Percentiles rank a stretch among this genome's conserved stretches.
Evolutionary conservation across 768 basidiomycete species (phyloP).

Genomic region (Pisolithus tinctorius): DNA sequence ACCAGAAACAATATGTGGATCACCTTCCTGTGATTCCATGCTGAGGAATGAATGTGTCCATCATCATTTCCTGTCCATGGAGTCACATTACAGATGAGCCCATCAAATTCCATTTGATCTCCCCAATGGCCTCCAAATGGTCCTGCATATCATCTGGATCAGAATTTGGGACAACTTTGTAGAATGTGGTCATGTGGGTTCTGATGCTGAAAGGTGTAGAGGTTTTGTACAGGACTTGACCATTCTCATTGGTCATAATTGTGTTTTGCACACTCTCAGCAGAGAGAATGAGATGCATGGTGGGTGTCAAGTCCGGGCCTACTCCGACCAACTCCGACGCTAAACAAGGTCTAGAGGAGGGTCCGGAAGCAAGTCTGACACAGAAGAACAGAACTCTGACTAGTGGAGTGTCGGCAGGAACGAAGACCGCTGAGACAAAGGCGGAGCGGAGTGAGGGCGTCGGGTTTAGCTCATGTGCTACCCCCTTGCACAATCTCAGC

Average conservation of each 20-base stretch:
- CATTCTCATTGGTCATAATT: conserved; percentile 15
- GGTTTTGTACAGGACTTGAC: conserved; percentile 26
- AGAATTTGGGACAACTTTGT: conserved; percentile 19
- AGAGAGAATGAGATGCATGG: conserved; percentile 21
- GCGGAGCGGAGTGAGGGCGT: no score
- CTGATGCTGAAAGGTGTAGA: conserved; percentile 10
- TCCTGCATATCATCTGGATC: conserved; percentile 20
- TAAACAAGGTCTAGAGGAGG: no score
- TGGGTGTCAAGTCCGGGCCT: no score
- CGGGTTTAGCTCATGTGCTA: no score
- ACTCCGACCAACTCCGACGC: no score
- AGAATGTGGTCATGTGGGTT: conserved; percentile 16
- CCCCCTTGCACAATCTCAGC: no score
- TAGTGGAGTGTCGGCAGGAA: no score
- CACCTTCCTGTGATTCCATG: conserved; percentile 16
- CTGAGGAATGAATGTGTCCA: conserved; percentile 18
- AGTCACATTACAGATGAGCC: conserved; percentile 26
- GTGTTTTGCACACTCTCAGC: conserved; percentile 17
- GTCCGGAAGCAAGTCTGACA: no score
- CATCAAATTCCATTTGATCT: conserved; percentile 29
- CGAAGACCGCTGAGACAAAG: no score
- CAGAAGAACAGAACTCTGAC: no score
- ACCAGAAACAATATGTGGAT: neutral
- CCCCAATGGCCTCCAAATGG: conserved; percentile 25
- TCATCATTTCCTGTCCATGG: conserved; percentile 18